Conservation (phyloP, 2,329 filamentous ascomycete genomes). For the Alternaria alternata region DNA sequence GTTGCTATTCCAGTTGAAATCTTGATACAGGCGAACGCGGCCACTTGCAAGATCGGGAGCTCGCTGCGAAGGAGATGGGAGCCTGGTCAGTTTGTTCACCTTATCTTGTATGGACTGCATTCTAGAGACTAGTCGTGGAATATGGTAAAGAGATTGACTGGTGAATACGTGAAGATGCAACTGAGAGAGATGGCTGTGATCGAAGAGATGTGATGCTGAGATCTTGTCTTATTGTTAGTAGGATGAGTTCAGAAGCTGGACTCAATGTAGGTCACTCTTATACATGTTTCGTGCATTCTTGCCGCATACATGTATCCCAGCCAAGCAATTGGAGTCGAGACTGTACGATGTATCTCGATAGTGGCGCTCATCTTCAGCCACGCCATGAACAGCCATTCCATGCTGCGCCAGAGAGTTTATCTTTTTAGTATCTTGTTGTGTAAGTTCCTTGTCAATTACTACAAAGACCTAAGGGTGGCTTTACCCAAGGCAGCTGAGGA, state of each 20-base stretch:
- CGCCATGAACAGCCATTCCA: not conserved
- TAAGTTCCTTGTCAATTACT: not conserved
- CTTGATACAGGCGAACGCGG: not conserved
- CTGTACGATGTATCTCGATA: not conserved
- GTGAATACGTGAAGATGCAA: no score
- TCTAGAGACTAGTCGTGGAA: not conserved
- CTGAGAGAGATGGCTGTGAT: not conserved
- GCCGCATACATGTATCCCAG: not conserved
- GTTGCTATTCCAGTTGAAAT: not conserved
- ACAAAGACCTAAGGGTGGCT: not conserved
- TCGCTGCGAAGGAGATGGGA: not conserved
- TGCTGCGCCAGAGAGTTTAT: not conserved
- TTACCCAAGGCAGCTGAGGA: not conserved
- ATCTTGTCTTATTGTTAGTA: not conserved
- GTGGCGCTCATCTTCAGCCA: not conserved
- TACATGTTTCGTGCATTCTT: not conserved
- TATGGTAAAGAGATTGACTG: no score
- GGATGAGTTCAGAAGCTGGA: not conserved
- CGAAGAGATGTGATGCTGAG: not conserved
- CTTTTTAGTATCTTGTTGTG: no score
- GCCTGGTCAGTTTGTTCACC: not conserved
- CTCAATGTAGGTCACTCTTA: not conserved
- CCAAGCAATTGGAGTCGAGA: not conserved
- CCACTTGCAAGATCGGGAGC: not conserved
- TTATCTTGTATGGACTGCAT: not conserved